A percentile compares a stretch with the other conserved stretches of the same genome.
Evolutionary conservation across 768 basidiomycete genomes (phyloP).

Genomic region (Dioszegia hungarica): DNA sequence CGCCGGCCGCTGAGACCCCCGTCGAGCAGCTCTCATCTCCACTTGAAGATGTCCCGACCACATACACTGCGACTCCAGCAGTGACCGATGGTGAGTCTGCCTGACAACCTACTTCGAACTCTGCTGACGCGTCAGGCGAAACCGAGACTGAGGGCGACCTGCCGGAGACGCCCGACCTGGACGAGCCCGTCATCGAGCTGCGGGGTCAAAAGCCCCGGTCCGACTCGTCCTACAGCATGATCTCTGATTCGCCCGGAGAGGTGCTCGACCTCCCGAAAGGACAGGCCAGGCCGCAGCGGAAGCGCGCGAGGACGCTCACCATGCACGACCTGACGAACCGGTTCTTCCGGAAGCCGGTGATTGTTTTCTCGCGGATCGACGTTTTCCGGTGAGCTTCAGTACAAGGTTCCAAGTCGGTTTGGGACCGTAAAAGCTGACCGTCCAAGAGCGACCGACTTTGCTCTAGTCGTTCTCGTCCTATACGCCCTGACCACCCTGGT

Average conservation of each 20-base stretch:
- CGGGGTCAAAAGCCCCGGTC: slow-evolving; percentile 30
- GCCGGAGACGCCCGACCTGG: slow-evolving; percentile 25
- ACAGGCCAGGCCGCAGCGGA: background rate
- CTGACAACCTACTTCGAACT: background rate
- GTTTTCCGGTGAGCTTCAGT: slow-evolving; percentile 63
- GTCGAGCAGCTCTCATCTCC: background rate
- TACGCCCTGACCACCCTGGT: slow-evolving; percentile 65
- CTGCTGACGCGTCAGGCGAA: slow-evolving; percentile 29
- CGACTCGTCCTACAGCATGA: slow-evolving; percentile 26
- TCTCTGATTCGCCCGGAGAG: slow-evolving; percentile 3
- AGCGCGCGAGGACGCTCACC: slow-evolving; percentile 53
- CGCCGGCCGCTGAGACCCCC: too few species aligned
- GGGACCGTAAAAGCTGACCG: slow-evolving; percentile 7
- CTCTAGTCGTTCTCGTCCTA: slow-evolving; percentile 66
- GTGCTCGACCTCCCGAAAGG: background rate
- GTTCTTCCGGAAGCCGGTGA: slow-evolving; percentile 83
- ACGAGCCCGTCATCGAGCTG: background rate
- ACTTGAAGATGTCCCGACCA: background rate
- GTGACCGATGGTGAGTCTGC: slow-evolving; percentile 43
- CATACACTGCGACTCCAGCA: slow-evolving; percentile 27
- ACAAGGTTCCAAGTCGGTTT: background rate
- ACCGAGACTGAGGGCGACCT: slow-evolving; percentile 42
- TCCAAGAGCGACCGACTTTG: slow-evolving; percentile 73
- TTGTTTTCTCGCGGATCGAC: slow-evolving; percentile 77
- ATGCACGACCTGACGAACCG: slow-evolving; percentile 84